Evolutionary conservation across 2,329 filamentous ascomycete species (phyloP).

Genomic region (Ophiostoma montium): DNA sequence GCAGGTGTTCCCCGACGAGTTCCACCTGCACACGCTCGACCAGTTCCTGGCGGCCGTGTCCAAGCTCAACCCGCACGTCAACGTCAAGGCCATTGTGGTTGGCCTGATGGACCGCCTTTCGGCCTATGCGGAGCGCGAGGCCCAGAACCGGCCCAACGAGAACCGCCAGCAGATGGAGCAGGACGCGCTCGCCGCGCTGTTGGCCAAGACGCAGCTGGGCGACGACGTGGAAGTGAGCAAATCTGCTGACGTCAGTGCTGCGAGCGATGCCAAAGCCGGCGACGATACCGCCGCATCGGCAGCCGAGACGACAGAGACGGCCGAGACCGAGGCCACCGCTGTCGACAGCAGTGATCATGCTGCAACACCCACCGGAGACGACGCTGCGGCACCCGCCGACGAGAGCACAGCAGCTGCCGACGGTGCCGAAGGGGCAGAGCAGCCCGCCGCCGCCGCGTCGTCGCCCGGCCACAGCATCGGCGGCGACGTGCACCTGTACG

Average conservation of each 20-base stretch:
- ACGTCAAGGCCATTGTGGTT: constrained; percentile 95
- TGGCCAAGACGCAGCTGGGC: constrained; percentile 61
- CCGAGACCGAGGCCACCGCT: constrained; percentile 32
- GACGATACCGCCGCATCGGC: constrained; percentile 23
- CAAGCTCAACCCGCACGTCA: constrained; percentile 86
- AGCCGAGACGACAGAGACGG: constrained; percentile 22
- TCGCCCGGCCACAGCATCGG: constrained; percentile 35
- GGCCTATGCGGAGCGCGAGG: constrained; percentile 83
- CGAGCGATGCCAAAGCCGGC: constrained; percentile 16
- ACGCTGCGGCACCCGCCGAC: constrained; percentile 9
- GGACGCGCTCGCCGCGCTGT: constrained; percentile 62
- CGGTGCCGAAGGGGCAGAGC: constrained; percentile 12
- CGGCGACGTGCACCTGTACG: constrained; percentile 75
- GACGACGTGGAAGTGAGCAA: neutral
- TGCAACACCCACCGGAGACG: neutral
- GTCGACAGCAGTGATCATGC: constrained; percentile 19
- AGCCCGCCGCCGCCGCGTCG: neutral
- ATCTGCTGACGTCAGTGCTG: constrained; percentile 8
- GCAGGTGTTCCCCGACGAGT: constrained; percentile 97
- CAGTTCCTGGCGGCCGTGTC: constrained; percentile 89
- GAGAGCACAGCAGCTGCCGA: neutral
- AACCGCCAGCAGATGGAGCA: constrained; percentile 68
- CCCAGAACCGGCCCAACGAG: constrained; percentile 54
- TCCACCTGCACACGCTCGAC: constrained; percentile 91
- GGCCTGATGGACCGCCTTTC: constrained; percentile 94